phyloP scores from a whole-genome alignment of 768 basidiomycete species.

The Rhodotorula diobovata region DNA sequence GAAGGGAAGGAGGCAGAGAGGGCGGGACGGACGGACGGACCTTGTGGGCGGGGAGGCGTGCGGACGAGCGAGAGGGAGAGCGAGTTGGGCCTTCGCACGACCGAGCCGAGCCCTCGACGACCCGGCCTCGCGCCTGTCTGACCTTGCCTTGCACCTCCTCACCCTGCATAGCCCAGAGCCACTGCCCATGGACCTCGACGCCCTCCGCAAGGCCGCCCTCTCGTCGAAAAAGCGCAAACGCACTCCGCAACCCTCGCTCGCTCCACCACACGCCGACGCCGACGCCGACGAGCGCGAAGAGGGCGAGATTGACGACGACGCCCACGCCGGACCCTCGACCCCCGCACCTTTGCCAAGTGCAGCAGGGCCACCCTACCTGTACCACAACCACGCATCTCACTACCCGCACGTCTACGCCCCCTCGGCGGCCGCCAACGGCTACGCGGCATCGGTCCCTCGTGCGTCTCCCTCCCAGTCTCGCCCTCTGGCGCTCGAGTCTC shows the following conservation, averaged over 20 bases:
- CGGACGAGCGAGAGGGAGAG: no score
- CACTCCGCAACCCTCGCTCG: background rate
- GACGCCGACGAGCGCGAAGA: slow-evolving; percentile 8
- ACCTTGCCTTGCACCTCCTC: background rate
- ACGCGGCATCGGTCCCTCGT: no score
- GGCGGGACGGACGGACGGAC: no score
- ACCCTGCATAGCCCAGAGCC: no score
- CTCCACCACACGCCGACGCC: background rate
- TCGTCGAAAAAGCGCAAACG: slow-evolving; percentile 31
- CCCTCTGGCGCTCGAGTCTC: no score
- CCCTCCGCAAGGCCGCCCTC: slow-evolving; percentile 18
- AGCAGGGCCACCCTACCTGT: background rate
- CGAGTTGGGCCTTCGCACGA: no score
- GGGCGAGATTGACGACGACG: slow-evolving; percentile 32
- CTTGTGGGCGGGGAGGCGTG: no score
- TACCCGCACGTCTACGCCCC: background rate
- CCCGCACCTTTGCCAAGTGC: background rate
- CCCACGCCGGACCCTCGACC: background rate
- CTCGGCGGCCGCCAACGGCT: no score
- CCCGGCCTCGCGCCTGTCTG: background rate
- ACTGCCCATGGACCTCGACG: slow-evolving; percentile 16
- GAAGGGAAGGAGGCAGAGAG: background rate
- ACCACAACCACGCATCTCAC: background rate
- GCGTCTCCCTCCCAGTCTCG: no score
- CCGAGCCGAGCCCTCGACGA: background rate